Conservation (phyloP, 2,329 filamentous ascomycete genomes). For the Fusarium sp. region DNA sequence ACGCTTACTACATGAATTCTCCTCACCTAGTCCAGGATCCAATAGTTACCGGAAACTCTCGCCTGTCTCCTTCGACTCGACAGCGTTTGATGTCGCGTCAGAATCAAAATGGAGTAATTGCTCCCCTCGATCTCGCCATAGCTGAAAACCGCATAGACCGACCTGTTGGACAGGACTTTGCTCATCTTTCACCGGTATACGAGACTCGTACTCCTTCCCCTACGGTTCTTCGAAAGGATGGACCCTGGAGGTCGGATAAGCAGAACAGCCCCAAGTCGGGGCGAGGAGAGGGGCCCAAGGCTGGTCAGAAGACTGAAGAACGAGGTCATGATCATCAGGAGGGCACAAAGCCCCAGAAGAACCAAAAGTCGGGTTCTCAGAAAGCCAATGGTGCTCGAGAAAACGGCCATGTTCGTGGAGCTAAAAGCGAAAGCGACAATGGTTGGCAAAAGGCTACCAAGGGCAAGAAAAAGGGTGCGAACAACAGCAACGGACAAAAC, state of each 20-base stretch:
- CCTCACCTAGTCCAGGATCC: conserved; percentile 52
- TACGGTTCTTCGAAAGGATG: conserved; percentile 68
- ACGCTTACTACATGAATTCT: conserved; percentile 49
- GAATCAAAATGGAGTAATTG: conserved; percentile 64
- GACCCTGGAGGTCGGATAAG: conserved; percentile 50
- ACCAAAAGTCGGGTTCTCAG: conserved; percentile 47
- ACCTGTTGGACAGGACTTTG: conserved; percentile 56
- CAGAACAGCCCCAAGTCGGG: conserved; percentile 38
- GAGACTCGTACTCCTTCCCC: conserved; percentile 80
- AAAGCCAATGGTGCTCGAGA: conserved; percentile 60
- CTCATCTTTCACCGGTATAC: conserved; percentile 78
- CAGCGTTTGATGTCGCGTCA: conserved; percentile 58
- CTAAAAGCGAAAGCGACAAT: conserved; percentile 67
- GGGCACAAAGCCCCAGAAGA: conserved; percentile 44
- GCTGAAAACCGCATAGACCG: conserved; percentile 58
- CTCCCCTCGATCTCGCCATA: conserved; percentile 68
- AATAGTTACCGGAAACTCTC: conserved; percentile 47
- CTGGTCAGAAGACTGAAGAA: conserved; percentile 44
- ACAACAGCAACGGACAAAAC: conserved; percentile 56
- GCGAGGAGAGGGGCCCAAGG: conserved; percentile 40
- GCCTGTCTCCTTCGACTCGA: conserved; percentile 53
- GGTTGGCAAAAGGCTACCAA: conserved; percentile 73
- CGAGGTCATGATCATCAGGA: conserved; percentile 49
- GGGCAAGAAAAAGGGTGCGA: conserved; percentile 59
- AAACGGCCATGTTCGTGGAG: conserved; percentile 66